Conservation (phyloP, 2,329 filamentous ascomycete species). For the Penicillium decumbens region DNA sequence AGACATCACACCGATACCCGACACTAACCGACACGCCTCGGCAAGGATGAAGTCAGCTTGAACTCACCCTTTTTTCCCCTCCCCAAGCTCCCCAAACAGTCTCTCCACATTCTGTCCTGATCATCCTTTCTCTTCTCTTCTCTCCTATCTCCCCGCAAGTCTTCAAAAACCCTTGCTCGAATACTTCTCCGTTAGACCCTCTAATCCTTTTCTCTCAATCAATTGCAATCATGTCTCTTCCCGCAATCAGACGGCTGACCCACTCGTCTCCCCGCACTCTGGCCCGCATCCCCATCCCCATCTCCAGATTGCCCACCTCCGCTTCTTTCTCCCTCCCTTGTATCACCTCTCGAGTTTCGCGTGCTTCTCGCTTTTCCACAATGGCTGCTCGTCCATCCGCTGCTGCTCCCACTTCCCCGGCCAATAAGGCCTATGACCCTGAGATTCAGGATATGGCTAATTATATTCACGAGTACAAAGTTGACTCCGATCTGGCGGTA, state of each 20-base stretch:
- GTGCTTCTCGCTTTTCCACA: conserved; percentile 40
- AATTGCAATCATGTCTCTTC: conserved; percentile 35
- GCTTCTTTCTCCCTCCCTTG: conserved; percentile 22
- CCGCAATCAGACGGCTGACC: conserved; percentile 42
- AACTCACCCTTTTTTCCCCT: conserved; percentile 9
- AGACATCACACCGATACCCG: conserved; percentile 8
- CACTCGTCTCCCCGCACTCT: conserved; percentile 42
- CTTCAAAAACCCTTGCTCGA: neutral
- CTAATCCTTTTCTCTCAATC: conserved; percentile 22
- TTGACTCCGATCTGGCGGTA: conserved; percentile 90
- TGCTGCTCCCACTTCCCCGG: conserved; percentile 33
- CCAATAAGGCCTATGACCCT: conserved; percentile 66
- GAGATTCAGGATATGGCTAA: conserved; percentile 93
- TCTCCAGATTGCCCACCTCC: conserved; percentile 30
- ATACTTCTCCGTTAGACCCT: conserved; percentile 1
- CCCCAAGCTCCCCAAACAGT: conserved; percentile 9
- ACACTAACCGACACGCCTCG: conserved; percentile 26
- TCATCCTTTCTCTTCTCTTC: neutral
- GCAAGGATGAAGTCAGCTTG: conserved; percentile 23
- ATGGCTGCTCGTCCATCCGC: conserved; percentile 38
- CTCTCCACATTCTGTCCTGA: conserved; percentile 14
- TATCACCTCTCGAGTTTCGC: conserved; percentile 20
- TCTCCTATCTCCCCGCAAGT: conserved; percentile 1
- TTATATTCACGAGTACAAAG: conserved; percentile 88
- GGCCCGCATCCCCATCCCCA: conserved; percentile 47